Base-by-base conservation (phyloP, 768 basidiomycete species). In the Guyanaporus albipodus region DNA sequence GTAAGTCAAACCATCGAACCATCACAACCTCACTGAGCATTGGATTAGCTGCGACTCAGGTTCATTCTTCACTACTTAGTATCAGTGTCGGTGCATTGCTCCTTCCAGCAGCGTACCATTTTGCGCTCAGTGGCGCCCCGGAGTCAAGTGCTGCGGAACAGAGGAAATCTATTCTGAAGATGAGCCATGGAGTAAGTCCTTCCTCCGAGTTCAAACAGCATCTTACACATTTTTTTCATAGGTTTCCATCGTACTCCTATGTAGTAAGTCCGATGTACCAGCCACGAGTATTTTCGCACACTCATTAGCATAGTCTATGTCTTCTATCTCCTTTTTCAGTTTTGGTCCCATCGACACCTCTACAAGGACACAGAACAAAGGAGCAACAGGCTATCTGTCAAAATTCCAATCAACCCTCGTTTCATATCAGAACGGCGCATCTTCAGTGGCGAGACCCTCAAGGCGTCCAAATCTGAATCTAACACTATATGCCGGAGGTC, bases 31-130 rank as follows among this genome's bases (percentile, higher is more conserved):
- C 29, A 14, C 53, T 61, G 23, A 60, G 2, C 23, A 14, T 38
- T 23, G 17, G 8, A 11, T 42, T 38, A 76, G 77, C 73, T 38
- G 70, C 87, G 1, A 78, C 81, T 7, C 86, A 89, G 60, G 60
- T 87, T 33, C 87, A 90, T 64, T 79, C 84, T 1, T 88, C 89
- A 3, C 62, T 91, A 10, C 67, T 91, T 44, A 85, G 79, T 23
- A 72, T 91, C 42, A 88, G 87, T 54, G 89, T 91, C 41, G 83
- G 87, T 56, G 89, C 83, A 41, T 73, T 91, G 9, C 71, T 91
- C 8, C 68, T 91, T 15, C 88, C 88, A 6, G 87, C 86, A 21
- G 89, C 86, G 1, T 93, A 87, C 66, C 83, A 90, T 52, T 75
- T 85, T 51, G 70, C 78, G 19, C 67, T 72, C 31, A 60, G 56